Percentiles rank a stretch among this genome's conserved stretches.
These are phyloP conservation scores for Mycena kentingensis DNA, from an alignment of 768 basidiomycete genomes.

Conservation along the genomic window DNA sequence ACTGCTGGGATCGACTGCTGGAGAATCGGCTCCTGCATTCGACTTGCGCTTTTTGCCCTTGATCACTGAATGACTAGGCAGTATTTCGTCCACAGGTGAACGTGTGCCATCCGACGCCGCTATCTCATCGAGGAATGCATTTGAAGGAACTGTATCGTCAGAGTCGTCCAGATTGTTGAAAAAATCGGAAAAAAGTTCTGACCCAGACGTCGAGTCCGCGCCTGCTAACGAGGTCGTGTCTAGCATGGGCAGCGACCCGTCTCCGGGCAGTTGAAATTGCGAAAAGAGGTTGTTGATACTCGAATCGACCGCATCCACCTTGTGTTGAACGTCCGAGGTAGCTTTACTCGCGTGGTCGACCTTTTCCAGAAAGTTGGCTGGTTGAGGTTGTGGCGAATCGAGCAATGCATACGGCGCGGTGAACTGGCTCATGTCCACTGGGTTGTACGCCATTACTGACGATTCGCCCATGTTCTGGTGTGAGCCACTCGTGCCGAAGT, in stretches of 20 bases:
- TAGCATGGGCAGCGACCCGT: conserved; percentile 51
- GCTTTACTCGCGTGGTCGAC: conserved; percentile 61
- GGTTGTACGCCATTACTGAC: conserved; percentile 31
- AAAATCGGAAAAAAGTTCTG: conserved; percentile 26
- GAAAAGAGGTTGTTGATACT: conserved; percentile 74
- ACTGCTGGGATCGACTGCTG: not conserved
- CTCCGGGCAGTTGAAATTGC: conserved; percentile 44
- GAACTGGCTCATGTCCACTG: conserved; percentile 24
- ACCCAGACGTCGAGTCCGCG: conserved; percentile 17
- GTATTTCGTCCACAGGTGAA: conserved; percentile 6
- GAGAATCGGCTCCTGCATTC: not conserved
- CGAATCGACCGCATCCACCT: conserved; percentile 68
- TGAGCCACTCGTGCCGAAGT: conserved; percentile 28
- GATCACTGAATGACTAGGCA: not conserved
- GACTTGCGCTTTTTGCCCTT: conserved; percentile 18
- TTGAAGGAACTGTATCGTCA: conserved; percentile 13
- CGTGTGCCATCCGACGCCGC: conserved; percentile 18
- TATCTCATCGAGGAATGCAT: conserved; percentile 28
- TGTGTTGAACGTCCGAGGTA: conserved; percentile 66
- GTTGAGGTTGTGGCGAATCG: conserved; percentile 25
- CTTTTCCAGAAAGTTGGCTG: conserved; percentile 36
- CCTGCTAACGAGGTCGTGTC: conserved; percentile 20
- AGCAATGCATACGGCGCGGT: conserved; percentile 8
- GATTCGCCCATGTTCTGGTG: conserved; percentile 18
- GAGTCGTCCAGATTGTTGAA: conserved; percentile 25